Percentiles rank a stretch among this genome's conserved stretches.
Evolutionary conservation across 306 rosid species (phyloP).

Genomic region (Dalbergia cultrata): DNA sequence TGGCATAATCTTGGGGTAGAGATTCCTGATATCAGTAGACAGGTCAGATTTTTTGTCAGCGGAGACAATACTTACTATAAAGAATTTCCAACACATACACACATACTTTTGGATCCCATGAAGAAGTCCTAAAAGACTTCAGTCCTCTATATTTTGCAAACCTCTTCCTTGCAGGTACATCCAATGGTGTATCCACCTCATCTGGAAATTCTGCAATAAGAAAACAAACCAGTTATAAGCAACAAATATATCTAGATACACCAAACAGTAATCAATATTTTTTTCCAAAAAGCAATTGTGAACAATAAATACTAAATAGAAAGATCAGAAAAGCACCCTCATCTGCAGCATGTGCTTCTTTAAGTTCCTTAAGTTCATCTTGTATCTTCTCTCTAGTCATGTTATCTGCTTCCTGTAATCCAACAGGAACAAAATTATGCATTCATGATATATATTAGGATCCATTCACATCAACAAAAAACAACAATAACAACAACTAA

Average conservation of each 20-base stretch:
- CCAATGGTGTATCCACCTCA: slow-evolving; percentile 97
- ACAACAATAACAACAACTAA: too few relatives aligned
- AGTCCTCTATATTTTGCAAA: slow-evolving; percentile 96
- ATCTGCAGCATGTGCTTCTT: slow-evolving; percentile 92
- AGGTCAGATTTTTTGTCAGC: slow-evolving; percentile 37
- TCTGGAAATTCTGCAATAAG: slow-evolving; percentile 83
- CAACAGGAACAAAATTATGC: slow-evolving; percentile 37
- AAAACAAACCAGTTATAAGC: slow-evolving; percentile 31
- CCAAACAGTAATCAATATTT: neutral
- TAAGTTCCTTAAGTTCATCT: slow-evolving; percentile 84
- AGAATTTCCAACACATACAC: slow-evolving; percentile 32
- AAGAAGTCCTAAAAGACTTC: slow-evolving; percentile 93
- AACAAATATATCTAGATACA: slow-evolving; percentile 10
- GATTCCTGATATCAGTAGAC: slow-evolving; percentile 72
- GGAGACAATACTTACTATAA: slow-evolving; percentile 14
- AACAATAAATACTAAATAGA: slow-evolving; percentile 13
- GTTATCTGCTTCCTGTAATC: slow-evolving; percentile 79
- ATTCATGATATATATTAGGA: neutral
- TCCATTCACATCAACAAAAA: neutral
- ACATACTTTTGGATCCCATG: slow-evolving; percentile 95
- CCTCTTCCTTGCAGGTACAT: slow-evolving; percentile 83
- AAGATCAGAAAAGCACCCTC: slow-evolving; percentile 65
- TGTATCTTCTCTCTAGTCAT: slow-evolving; percentile 80
- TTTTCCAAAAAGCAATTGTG: neutral
- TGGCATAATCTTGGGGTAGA: slow-evolving; percentile 83